Evolutionary conservation across 1,284 basidiomycete species (phyloP).

Genomic region (Butyriboletus appendiculatus): DNA sequence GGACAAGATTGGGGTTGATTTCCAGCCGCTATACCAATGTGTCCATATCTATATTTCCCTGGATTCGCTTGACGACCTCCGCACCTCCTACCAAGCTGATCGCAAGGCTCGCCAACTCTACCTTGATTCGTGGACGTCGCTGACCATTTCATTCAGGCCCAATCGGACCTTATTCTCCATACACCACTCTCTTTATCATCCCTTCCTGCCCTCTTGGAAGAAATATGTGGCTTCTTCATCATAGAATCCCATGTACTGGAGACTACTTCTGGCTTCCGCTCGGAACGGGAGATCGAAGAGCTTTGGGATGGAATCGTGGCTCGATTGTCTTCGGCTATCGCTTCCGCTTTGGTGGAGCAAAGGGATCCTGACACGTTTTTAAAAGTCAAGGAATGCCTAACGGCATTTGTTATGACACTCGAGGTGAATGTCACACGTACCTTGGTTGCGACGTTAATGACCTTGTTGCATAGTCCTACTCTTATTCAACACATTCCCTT

Average conservation of each 20-base stretch:
- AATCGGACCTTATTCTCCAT: conserved; percentile 95
- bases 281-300: conserved; percentile 90
- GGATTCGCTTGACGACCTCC: conserved; percentile 87
- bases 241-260: conserved; percentile 93
- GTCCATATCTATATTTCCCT: conserved; percentile 97
- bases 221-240: conserved; percentile 99
- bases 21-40: conserved; percentile 94
- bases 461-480: conserved; percentile 63
- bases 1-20: conserved; percentile 87
- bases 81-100: conserved; percentile 93
- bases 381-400: conserved; percentile 81
- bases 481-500: conserved; percentile 82
- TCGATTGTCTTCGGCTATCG: conserved; percentile 77
- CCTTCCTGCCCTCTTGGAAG: conserved; percentile 74
- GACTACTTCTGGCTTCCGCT: conserved; percentile 85
- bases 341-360: conserved; percentile 73
- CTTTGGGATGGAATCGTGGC: conserved; percentile 92
- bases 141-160: conserved; percentile 60
- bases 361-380: conserved; percentile 85
- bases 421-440: conserved; percentile 59
- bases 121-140: conserved; percentile 4
- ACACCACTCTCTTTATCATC: conserved; percentile 58
- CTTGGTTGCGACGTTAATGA: conserved; percentile 7
- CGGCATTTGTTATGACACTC: conserved; percentile 90
- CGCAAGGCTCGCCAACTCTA: conserved; percentile 66